Conservation (phyloP, 352 stramenopile genomes). For the Aphanomyces stellatus region DNA sequence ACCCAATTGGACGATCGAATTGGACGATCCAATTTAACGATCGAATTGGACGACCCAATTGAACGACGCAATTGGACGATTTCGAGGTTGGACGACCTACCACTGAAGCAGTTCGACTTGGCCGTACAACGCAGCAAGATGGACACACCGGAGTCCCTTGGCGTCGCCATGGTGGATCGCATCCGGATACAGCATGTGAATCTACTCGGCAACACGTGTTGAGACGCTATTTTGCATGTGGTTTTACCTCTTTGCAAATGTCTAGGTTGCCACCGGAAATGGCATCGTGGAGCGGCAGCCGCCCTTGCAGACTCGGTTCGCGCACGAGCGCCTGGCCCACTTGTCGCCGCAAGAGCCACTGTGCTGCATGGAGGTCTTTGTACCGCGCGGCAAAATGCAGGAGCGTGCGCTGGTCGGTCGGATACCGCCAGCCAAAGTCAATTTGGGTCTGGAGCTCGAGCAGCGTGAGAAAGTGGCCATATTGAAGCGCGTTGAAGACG, state of each 20-base stretch:
- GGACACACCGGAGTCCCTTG: neutral
- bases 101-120: neutral
- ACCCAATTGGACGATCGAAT: too few species aligned
- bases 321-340: neutral
- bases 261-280: neutral
- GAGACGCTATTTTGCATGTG: too few species aligned
- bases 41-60: too few species aligned
- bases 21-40: too few species aligned
- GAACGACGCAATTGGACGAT: too few species aligned
- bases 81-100: too few species aligned
- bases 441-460: constrained; percentile 7
- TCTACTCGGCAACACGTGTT: neutral
- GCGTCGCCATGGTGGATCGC: neutral
- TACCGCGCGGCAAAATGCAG: constrained; percentile 18
- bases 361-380: neutral
- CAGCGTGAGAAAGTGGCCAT: constrained; percentile 11
- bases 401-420: neutral
- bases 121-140: neutral
- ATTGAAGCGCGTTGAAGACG: constrained; percentile 10
- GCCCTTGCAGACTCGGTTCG: neutral
- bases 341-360: neutral
- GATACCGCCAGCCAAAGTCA: constrained; percentile 1
- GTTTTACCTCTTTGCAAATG: constrained; percentile 6
- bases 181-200: neutral
- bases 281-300: constrained; percentile 12